phyloP scores from a whole-genome alignment of 2,329 filamentous ascomycete genomes.

The Capronia americana region DNA sequence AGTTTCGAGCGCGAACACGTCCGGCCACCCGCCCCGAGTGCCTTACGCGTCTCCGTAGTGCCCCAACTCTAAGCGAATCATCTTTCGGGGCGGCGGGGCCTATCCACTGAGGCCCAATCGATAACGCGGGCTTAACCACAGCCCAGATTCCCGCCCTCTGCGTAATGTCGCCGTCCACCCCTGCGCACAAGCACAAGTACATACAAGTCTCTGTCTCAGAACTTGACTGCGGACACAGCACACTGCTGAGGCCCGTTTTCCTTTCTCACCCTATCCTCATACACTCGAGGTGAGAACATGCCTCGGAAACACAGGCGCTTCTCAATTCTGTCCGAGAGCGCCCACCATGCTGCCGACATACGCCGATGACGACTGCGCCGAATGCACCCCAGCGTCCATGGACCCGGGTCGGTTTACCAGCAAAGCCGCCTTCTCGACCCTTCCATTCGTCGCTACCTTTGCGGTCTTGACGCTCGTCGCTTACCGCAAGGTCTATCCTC shows the following conservation, averaged over 20 bases:
- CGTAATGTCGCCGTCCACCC: not conserved
- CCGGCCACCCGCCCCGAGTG: too few species aligned
- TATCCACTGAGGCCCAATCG: not conserved
- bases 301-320: slow-evolving; percentile 5
- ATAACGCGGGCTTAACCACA: not conserved
- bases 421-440: slow-evolving; percentile 61
- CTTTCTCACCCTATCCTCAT: not conserved
- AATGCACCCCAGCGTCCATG: slow-evolving; percentile 40
- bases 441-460: slow-evolving; percentile 76
- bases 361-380: slow-evolving; percentile 41
- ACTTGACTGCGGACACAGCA: not conserved
- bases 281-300: slow-evolving; percentile 24
- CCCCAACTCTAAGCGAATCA: not conserved
- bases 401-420: slow-evolving; percentile 34
- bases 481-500: slow-evolving; percentile 72
- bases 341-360: slow-evolving; percentile 35
- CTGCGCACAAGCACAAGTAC: not conserved
- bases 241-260: not conserved
- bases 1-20: not conserved
- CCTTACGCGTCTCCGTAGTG: not conserved
- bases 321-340: not conserved
- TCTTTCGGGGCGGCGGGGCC: not conserved
- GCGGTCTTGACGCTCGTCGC: slow-evolving; percentile 66
- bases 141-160: not conserved
- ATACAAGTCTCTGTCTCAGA: slow-evolving; percentile 5